Percentiles rank a stretch among this genome's conserved stretches.
Evolutionary conservation across 129 eudicot genomes (phyloP).

Genomic region (Mikania micrantha): DNA sequence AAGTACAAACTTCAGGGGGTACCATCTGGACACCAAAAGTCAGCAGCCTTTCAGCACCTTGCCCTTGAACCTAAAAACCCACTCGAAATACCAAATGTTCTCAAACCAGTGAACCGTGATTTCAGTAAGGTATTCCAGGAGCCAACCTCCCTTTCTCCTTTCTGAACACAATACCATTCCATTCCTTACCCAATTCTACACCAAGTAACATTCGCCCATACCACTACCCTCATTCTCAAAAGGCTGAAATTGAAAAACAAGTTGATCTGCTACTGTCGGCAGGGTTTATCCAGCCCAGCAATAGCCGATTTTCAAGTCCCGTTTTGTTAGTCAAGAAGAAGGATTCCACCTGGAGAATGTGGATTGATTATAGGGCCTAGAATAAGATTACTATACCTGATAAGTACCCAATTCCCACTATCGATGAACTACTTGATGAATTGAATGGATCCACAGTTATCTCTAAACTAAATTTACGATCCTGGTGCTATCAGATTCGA

Average conservation of each 20-base stretch:
- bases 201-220: not conserved
- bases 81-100: not conserved
- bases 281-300: not conserved
- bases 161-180: not conserved
- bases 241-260: not conserved
- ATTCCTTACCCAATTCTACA: not conserved
- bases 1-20: not conserved
- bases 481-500: not conserved
- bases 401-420: slow-evolving; percentile 1
- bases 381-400: not conserved
- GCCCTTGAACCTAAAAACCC: not conserved
- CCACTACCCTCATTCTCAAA: not conserved
- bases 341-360: not conserved
- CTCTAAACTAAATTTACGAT: not conserved
- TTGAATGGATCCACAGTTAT: not conserved
- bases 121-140: not conserved
- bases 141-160: too few species aligned
- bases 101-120: too few species aligned
- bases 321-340: slow-evolving; percentile 8
- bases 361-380: not conserved
- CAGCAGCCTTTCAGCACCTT: not conserved
- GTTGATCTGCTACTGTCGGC: not conserved
- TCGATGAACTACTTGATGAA: too few species aligned
- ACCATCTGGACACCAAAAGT: not conserved
- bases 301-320: not conserved